phyloP scores from a whole-genome alignment of 176 grass and related monocot species.

The Ampelocalamus luodianensis region DNA sequence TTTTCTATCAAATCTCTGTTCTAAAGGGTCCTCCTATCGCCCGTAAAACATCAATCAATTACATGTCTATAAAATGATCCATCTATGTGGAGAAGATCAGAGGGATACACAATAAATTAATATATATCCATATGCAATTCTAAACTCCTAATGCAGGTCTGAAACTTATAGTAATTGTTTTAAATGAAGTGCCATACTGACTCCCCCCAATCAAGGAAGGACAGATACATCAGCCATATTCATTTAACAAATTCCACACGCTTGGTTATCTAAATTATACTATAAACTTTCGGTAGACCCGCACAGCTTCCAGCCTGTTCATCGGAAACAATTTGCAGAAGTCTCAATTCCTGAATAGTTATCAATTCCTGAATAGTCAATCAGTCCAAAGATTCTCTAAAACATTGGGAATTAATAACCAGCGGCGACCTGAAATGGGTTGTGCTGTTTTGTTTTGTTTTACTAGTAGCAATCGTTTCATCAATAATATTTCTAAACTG shows the following conservation, averaged over 20 bases:
- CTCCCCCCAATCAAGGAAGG: slow-evolving; percentile 19
- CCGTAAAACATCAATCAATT: neutral
- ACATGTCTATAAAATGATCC: neutral
- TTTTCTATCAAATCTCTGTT: neutral
- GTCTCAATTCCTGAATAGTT: neutral
- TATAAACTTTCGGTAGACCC: neutral
- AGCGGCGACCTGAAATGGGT: slow-evolving; percentile 9
- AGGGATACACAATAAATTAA: neutral
- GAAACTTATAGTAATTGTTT: neutral
- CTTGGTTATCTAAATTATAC: slow-evolving; percentile 11
- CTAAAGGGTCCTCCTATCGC: neutral
- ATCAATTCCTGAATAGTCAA: neutral
- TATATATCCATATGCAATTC: neutral
- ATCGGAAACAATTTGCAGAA: neutral
- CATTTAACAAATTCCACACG: slow-evolving; percentile 34
- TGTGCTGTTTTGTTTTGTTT: neutral
- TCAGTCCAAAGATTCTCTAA: neutral
- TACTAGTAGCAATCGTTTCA: neutral
- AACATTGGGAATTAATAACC: neutral
- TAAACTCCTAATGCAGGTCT: neutral
- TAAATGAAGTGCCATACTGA: neutral
- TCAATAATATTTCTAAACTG: neutral
- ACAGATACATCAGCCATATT: neutral
- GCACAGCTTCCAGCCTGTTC: slow-evolving; percentile 4
- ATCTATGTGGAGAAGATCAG: neutral